Conservation (phyloP, 768 basidiomycete species). For the Antrodiella citrinella region DNA sequence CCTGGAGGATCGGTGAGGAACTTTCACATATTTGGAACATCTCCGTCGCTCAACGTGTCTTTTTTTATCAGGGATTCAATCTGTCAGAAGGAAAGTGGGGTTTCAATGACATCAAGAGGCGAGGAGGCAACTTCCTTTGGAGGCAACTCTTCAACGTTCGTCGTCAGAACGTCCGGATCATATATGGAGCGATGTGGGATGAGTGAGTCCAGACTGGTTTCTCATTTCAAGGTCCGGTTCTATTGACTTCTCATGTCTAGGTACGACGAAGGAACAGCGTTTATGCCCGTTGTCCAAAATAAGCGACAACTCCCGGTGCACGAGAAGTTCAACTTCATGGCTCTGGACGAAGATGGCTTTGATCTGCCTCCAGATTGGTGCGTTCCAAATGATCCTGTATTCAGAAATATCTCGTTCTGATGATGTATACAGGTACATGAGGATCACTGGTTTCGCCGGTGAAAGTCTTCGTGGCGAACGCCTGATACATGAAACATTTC, state of each 20-base stretch:
- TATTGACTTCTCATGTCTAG: conserved; percentile 24
- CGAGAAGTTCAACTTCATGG: conserved; percentile 53
- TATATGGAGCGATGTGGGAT: conserved; percentile 88
- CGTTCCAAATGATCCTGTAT: conserved; percentile 16
- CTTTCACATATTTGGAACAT: neutral
- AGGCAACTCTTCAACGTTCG: conserved; percentile 66
- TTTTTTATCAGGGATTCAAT: conserved; percentile 54
- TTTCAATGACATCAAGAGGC: conserved; percentile 63
- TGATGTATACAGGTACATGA: conserved; percentile 54
- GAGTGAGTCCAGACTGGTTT: conserved; percentile 38
- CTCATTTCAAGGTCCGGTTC: conserved; percentile 2
- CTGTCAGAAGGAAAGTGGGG: conserved; percentile 62
- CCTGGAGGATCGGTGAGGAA: conserved; percentile 73
- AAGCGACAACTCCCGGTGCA: conserved; percentile 52
- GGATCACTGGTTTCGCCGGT: conserved; percentile 64
- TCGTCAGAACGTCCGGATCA: conserved; percentile 48
- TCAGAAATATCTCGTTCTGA: neutral
- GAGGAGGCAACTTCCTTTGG: conserved; percentile 76
- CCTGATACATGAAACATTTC: conserved; percentile 54
- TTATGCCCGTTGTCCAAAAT: conserved; percentile 62
- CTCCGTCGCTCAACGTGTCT: neutral
- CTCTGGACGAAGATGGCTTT: conserved; percentile 71
- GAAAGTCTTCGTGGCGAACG: conserved; percentile 61
- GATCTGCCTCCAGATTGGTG: conserved; percentile 78
- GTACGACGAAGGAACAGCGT: conserved; percentile 80